Evolutionary conservation across 2,329 filamentous ascomycete genomes (phyloP).

Genomic region (Alternaria hordeiaustralica): DNA sequence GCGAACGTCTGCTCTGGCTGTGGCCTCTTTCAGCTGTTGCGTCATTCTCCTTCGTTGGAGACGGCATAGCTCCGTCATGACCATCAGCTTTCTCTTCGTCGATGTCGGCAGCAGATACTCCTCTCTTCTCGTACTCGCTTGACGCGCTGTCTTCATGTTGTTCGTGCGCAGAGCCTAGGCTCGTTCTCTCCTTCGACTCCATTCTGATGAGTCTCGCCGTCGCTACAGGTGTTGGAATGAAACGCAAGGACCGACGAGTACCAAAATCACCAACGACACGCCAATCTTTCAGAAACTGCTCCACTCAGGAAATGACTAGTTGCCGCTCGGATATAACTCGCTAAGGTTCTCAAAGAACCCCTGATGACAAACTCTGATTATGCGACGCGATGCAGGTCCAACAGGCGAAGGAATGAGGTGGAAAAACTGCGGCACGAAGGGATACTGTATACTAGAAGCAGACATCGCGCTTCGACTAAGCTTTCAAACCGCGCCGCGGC

Average conservation of each 20-base stretch:
- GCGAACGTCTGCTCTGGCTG: conserved; percentile 18
- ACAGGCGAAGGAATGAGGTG: background rate
- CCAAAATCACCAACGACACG: background rate
- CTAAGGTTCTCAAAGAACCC: conserved; percentile 4
- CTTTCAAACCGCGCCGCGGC: background rate
- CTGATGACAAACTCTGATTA: conserved; percentile 11
- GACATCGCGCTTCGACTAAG: background rate
- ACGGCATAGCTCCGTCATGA: conserved; percentile 7
- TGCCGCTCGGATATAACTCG: conserved; percentile 21
- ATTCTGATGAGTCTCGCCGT: background rate
- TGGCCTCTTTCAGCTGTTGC: background rate
- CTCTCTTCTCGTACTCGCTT: conserved; percentile 20
- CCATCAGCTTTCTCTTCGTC: conserved; percentile 23
- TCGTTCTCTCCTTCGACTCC: background rate
- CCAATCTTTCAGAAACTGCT: conserved; percentile 6
- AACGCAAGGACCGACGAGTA: background rate
- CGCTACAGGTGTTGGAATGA: background rate
- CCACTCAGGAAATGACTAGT: background rate
- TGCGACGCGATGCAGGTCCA: background rate
- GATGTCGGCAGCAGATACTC: conserved; percentile 1
- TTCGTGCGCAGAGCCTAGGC: conserved; percentile 10
- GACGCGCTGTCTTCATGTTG: conserved; percentile 15
- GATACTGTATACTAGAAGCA: background rate
- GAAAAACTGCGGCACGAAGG: background rate
- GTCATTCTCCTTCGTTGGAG: conserved; percentile 1